Base-by-base conservation (phyloP, 1,284 basidiomycete species). In the Sporisorium iseilematis-ciliati region DNA sequence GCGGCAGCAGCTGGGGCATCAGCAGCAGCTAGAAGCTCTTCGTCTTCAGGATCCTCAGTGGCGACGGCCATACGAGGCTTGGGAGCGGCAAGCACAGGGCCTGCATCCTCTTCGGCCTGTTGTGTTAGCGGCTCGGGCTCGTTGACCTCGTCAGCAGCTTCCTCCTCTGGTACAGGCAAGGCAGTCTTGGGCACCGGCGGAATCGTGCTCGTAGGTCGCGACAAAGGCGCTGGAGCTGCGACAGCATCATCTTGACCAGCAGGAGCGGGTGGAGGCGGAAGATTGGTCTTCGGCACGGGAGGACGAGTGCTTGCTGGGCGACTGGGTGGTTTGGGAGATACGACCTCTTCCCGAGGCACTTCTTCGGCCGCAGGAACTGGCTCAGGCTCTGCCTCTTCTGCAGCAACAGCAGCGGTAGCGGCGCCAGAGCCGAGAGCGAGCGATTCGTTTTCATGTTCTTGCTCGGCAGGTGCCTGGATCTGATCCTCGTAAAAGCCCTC, bases 1-100 rank as follows among this genome's bases (percentile, higher is more conserved):
- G 11, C 49, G 7, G 45, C 26, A 4, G 59, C 43, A 33, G 52
- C n/a, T 7, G 61, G 40, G 2, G 66, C 48, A 6, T 75, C 57
- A 10, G 76, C 72, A 41, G 61, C 71, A 31, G 75, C 72, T 0
- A 72, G 49, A 23, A 76, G 50, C 20, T 63, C 65, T 18, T 77
- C 79, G 42, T 80, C 80, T 23, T 81, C 80, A 10, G 71, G 72
- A 41, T 77, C 75, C 12, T 77, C 76, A 11, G 60, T 74, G 6
- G 78, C 62, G 4, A 80, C 20, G 23, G 78, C 80, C 57, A 70
- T 58, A 5, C 78, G 63, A 20, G 80, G 69, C 29, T 49, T 65
- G 4, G 80, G 80, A 41, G 73, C 78, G 21, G 78, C 78, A n/a
- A 81, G 72, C 5, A 74, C 41, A 5, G 75, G 69, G 20, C 65